Evolutionary conservation across 2,329 filamentous ascomycete genomes (phyloP).

Genomic region (Colletotrichum sojae): DNA sequence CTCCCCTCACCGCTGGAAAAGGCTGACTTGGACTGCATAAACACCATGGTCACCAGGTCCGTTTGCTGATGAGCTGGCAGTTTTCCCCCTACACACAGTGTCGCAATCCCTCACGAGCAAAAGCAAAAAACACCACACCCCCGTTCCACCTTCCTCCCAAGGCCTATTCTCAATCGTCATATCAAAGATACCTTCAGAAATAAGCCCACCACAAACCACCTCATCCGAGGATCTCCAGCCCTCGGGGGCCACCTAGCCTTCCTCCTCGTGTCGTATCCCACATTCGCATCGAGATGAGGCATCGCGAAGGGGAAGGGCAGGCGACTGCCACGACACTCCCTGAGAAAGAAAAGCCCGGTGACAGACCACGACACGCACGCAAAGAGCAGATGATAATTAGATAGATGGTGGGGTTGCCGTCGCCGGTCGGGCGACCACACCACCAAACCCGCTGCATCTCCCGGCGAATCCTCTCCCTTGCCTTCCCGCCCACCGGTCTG

Average conservation of each 20-base stretch:
- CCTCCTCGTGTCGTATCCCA: neutral
- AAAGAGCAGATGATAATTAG: too few relatives aligned
- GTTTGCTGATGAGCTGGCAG: slow-evolving; percentile 39
- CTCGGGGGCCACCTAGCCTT: neutral
- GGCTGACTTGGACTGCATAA: slow-evolving; percentile 42
- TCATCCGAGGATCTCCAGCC: neutral
- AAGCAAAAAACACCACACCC: too few relatives aligned
- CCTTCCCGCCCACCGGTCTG: slow-evolving; percentile 31
- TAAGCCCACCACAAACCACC: slow-evolving; percentile 3
- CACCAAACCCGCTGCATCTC: slow-evolving; percentile 24
- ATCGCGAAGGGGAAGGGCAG: neutral
- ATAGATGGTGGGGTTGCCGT: slow-evolving; percentile 22
- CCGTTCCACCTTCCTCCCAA: neutral
- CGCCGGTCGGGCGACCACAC: slow-evolving; percentile 22
- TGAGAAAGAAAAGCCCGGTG: neutral
- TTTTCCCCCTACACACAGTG: slow-evolving; percentile 31
- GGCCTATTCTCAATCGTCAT: slow-evolving; percentile 18
- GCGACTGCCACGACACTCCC: slow-evolving; percentile 2
- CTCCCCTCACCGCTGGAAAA: slow-evolving; percentile 37
- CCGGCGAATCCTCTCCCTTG: slow-evolving; percentile 27
- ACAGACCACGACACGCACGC: neutral
- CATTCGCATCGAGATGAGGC: slow-evolving; percentile 29
- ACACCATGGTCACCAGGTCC: slow-evolving; percentile 39
- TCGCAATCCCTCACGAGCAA: slow-evolving; percentile 22
- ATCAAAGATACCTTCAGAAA: neutral